phyloP scores from a whole-genome alignment of 768 basidiomycete genomes.

The Pholiota molesta region DNA sequence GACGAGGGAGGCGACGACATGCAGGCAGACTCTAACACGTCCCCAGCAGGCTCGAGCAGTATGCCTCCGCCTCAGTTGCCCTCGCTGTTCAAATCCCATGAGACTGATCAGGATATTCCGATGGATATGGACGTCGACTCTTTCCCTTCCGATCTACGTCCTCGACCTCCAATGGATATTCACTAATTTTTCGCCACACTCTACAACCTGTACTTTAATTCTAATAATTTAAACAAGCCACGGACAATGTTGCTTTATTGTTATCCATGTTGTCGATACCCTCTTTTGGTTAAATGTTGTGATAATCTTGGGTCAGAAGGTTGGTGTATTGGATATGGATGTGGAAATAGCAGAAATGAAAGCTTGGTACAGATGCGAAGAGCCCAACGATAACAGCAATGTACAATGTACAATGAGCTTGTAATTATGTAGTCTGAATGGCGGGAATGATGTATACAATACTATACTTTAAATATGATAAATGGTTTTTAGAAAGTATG shows the following conservation, averaged over 20 bases:
- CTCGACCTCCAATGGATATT: conserved; percentile 14
- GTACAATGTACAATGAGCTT: background rate
- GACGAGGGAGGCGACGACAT: conserved; percentile 16
- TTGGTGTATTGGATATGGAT: background rate
- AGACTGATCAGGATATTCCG: background rate
- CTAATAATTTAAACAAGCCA: conserved; percentile 11
- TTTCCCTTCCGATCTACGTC: conserved; percentile 19
- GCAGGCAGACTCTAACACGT: background rate
- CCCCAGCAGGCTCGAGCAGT: background rate
- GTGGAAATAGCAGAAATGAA: background rate
- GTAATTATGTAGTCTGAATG: too few relatives aligned
- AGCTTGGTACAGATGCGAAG: background rate
- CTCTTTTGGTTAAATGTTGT: conserved; percentile 1
- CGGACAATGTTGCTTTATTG: conserved; percentile 7
- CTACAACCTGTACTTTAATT: conserved; percentile 13
- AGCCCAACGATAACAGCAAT: background rate
- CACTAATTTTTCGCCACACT: conserved; percentile 4
- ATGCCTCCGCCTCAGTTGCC: conserved; percentile 14
- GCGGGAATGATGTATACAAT: background rate
- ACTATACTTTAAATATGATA: background rate
- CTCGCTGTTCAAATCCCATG: background rate
- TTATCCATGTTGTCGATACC: conserved; percentile 1
- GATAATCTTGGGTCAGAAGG: background rate
- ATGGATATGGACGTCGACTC: conserved; percentile 15
- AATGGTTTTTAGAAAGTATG: background rate